Conservation (phyloP, 2,329 filamentous ascomycete genomes). For the Aspergillus quadricinctus region DNA sequence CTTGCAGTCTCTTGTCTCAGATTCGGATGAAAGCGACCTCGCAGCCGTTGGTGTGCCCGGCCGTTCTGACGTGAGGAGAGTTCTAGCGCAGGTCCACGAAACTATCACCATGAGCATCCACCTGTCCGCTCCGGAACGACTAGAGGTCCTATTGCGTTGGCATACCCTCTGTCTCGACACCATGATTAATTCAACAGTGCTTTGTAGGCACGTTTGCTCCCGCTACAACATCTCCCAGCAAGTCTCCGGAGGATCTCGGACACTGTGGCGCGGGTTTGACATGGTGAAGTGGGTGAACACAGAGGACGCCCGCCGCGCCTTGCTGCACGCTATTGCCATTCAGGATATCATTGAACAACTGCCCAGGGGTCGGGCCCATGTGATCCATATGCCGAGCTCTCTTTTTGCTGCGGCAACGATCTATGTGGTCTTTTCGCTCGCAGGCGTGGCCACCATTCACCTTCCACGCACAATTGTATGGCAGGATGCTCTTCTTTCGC, state of each 20-base stretch:
- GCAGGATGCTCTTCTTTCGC: constrained; percentile 36
- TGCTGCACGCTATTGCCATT: constrained; percentile 44
- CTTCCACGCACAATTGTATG: constrained; percentile 40
- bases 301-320: constrained; percentile 37
- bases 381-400: constrained; percentile 43
- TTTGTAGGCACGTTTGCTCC: constrained; percentile 39
- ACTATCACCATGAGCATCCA: constrained; percentile 35
- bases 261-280: constrained; percentile 30
- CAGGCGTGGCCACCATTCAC: constrained; percentile 34
- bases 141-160: constrained; percentile 43
- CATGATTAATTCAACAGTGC: constrained; percentile 37
- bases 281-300: constrained; percentile 36
- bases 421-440: constrained; percentile 40
- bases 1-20: constrained; percentile 41
- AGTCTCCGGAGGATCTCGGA: constrained; percentile 31
- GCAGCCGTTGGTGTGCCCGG: constrained; percentile 38
- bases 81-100: constrained; percentile 38
- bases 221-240: constrained; percentile 38
- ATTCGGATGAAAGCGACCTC: constrained; percentile 35
- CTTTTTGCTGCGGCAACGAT: constrained; percentile 43
- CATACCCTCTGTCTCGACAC: constrained; percentile 44
- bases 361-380: constrained; percentile 42
- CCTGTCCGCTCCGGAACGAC: constrained; percentile 33
- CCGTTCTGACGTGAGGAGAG: constrained; percentile 36
- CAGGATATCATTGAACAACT: constrained; percentile 46